Evolutionary conservation across 2,329 filamentous ascomycete species (phyloP), one percentile per base, ranked within the genome.

Genomic region (Aspergillus fischeri): DNA sequence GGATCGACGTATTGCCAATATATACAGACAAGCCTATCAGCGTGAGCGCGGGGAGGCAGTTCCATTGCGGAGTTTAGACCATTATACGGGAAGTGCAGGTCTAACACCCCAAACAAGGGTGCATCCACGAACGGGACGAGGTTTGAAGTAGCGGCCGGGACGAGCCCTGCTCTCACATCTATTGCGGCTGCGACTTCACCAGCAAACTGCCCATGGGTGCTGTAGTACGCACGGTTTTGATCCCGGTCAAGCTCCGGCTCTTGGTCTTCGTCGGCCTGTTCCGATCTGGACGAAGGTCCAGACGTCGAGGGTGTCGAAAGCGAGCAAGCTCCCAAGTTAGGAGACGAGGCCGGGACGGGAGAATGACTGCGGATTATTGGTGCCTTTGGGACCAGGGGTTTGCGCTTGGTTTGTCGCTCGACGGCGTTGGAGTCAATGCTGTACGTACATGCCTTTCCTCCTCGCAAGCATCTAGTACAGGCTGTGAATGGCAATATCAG

Each of bases 81-180:
- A 28, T 24, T 20, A 10, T n/a, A 1, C 24, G 45, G 24, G 44
- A 17, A 42, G 27, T 48, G 14, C 49, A 63, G 24, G 28, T 60
- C 52, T n/a, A 60, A 6, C 24, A 58, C 54, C 44, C 60, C 63
- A 51, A 65, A 65, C 17, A 65, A 44, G 10, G 63, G 63, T 29
- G 61, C 63, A 61, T 65, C 61, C 1, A 65, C 61, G 20, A 65
- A 57, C 20, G 61, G 62, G 17, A 64, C 59, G 25, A 52, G 49
- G 35, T 55, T 49, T 3, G 59, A 55, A 29, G 51, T 51, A 8
- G 48, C 6, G 8, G 48, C 5, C 17, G 54, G 57, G n/a, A 29
- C 21, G 9, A 58, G 11, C 1, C 63, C 61, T 8, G 56, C 55
- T 56, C 56, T 60, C 28, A 52, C 29, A 5, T 65, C 63, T 45